Base-by-base conservation (phyloP, 805 yeast genomes). In the Wickerhamiella siamensis region DNA sequence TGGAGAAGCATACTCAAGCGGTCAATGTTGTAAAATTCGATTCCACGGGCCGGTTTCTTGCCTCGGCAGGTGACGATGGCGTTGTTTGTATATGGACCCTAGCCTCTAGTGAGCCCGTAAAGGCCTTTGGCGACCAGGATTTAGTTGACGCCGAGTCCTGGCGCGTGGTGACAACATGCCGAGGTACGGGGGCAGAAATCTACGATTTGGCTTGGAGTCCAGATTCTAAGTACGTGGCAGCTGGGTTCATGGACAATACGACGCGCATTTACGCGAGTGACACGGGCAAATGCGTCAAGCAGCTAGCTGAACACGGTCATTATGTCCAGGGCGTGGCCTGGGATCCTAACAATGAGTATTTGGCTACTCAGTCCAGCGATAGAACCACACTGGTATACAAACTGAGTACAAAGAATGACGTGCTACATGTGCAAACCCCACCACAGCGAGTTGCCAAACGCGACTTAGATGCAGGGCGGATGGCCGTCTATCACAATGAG, bases 31-130 rank as follows among this genome's bases (percentile, higher is more conserved):
- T 83, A 4, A 64, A 95, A 40, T 91, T 87, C 56, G 78, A 74
- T 53, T 76, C 79, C 2, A 61, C 58, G 2, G 95, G 95, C 38
- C 67, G 71, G 38, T 49, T 70, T 5, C 63, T 91, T 18, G 97
- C 97, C 0, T 72, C 88, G 0, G 96, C 95, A 0, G 94, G 96
- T 3, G 99, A 91, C 56, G 98, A 91, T 58, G 97, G 98, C 1
- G 75, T 79, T 5, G 71, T 91, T 20, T 66, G 87, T 48, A 60
- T 91, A 29, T 91, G 98, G 98, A 67, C 64, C 33, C 64, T 70
- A 17, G 33, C 32, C 12, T 20, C 29, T 14, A 20, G 12, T 4
- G 38, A 26, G 18, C 33, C 33, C 6, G 14, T 12, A 4, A 48
- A 40, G 34, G 55, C 22, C 26, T 75, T 77, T 55, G 87, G 83